Base-by-base conservation (phyloP, 139 green algal species). In the Picochlorum sp. region DNA sequence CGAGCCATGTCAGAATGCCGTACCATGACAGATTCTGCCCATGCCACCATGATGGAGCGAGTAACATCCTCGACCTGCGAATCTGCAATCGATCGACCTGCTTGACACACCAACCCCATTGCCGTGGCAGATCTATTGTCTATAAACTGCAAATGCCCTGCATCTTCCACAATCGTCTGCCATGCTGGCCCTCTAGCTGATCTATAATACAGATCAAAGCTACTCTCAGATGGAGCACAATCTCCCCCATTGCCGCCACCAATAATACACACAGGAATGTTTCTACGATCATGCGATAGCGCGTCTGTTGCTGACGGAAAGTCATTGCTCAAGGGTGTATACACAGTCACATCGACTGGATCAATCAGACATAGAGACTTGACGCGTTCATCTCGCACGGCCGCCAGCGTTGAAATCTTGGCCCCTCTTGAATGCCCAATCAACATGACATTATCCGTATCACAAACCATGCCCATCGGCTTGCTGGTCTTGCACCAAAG, bases 311-410 rank as follows among this genome's bases (percentile, higher is more conserved):
- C 86, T 3, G 84, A 91, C 7, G 86, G 86, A 52, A 79, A 90
- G 15, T 69, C 65, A n/a, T 49, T 41, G n/a, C 59, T 26, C 9
- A 67, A 28, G 3, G 65, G 56, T 7, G 65, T 54, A 67, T 71
- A 94, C 45, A 85, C 63, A 6, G 90, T 96, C 63, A 88, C 89
- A 74, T 96, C 89, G 5, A 96, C 91, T 1, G 90, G 90, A 68
- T 97, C 90, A 0, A 95, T 60, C 18, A 96, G 75, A 60, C 77
- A 90, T 56, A 96, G 45, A 2, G 85, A 84, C 0, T 63, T 57
- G 4, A 91, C 78, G 2, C 89, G 75, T 0, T 66, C n/a, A 54
- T 94, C 88, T 23, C 69, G 23, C 1, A 73, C 56, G 9, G 81
- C 88, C 15, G 82, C 74, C 45, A 97, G 74, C 30, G 85, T 77